Percentiles rank a stretch among this genome's conserved stretches.
Evolutionary conservation across 306 rosid genomes (phyloP).

Genomic region (Ormosia semicastrata): DNA sequence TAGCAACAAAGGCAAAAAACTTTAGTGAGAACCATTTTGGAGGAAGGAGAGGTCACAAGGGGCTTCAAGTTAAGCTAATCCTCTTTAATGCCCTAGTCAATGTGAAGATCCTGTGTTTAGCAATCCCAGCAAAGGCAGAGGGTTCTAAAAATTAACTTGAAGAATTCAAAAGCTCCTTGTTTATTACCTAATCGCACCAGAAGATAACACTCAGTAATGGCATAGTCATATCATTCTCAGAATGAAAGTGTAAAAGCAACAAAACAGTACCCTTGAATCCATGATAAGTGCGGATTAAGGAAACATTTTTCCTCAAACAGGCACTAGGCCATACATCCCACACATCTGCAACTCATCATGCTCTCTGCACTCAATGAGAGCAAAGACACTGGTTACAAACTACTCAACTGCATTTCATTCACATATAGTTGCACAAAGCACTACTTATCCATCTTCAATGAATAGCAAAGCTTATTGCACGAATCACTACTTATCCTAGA

Average conservation of each 20-base stretch:
- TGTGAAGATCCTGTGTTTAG: slow-evolving; percentile 94
- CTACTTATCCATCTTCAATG: not conserved
- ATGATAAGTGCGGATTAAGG: slow-evolving; percentile 87
- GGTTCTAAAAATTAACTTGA: slow-evolving; percentile 87
- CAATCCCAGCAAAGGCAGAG: slow-evolving; percentile 99
- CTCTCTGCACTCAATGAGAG: slow-evolving; percentile 59
- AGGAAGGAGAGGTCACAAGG: no score
- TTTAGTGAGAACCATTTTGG: no score
- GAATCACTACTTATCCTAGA: not conserved
- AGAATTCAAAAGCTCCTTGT: slow-evolving; percentile 88
- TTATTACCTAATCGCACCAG: slow-evolving; percentile 67
- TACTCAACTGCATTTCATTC: not conserved
- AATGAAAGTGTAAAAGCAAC: slow-evolving; percentile 6
- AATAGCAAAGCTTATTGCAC: not conserved
- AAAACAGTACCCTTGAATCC: slow-evolving; percentile 82
- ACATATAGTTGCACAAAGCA: not conserved
- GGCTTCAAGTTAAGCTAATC: no score
- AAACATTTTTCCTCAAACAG: slow-evolving; percentile 80
- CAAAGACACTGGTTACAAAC: slow-evolving; percentile 18
- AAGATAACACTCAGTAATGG: not conserved
- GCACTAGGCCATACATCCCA: slow-evolving; percentile 96
- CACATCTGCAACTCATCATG: slow-evolving; percentile 98
- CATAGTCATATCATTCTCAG: not conserved
- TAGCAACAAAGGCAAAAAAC: no score
- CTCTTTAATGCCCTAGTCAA: no score